phyloP scores from a whole-genome alignment of 2,329 filamentous ascomycete genomes.

The Plectosphaerella plurivora region DNA sequence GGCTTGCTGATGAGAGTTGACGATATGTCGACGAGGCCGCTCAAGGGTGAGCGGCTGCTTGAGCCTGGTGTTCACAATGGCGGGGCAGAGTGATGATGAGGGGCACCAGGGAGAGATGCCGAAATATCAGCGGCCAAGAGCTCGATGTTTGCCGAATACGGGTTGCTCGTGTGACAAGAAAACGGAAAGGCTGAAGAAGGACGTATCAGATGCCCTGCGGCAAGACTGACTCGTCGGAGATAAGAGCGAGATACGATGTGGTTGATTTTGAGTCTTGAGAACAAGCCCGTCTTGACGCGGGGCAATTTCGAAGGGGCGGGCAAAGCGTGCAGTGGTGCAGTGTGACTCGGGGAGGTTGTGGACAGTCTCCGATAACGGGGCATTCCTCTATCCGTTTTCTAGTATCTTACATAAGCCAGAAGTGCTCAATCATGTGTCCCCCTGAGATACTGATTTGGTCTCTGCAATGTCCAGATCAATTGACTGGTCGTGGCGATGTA shows the following conservation, averaged over 20 bases:
- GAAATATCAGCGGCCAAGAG: not conserved
- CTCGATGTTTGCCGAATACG: no score
- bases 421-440: no score
- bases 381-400: not conserved
- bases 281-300: no score
- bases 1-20: constrained; percentile 1
- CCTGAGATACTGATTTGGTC: no score
- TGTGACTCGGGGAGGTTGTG: not conserved
- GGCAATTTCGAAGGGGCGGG: not conserved
- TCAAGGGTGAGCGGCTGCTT: not conserved
- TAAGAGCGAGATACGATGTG: no score
- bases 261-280: no score
- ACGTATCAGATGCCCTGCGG: not conserved
- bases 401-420: no score
- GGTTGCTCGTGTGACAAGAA: no score
- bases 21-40: not conserved
- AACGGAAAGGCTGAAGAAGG: not conserved
- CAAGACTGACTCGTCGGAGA: no score
- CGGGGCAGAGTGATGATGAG: not conserved
- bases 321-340: not conserved
- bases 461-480: no score
- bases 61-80: not conserved
- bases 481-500: no score
- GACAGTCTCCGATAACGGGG: not conserved
- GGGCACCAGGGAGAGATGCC: not conserved